phyloP scores from a whole-genome alignment of 192 early-diverging fungal species.

The Physocladia obscura region DNA sequence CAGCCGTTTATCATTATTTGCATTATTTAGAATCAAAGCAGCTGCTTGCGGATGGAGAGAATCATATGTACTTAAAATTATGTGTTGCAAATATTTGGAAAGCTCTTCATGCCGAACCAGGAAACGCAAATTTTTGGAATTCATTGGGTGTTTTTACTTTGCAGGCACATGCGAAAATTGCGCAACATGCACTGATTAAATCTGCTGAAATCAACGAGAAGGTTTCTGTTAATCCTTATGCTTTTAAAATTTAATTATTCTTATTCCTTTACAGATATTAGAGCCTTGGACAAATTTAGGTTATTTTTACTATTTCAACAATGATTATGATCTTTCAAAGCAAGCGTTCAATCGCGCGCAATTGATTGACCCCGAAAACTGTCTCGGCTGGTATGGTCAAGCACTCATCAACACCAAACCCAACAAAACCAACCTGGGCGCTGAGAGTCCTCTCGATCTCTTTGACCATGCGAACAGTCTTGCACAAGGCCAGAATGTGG shows the following conservation, averaged over 20 bases:
- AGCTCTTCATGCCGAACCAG: conserved; percentile 39
- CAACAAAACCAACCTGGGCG: conserved; percentile 43
- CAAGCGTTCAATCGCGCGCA: conserved; percentile 72
- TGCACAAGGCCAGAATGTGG: conserved; percentile 38
- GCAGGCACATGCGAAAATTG: conserved; percentile 51
- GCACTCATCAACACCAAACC: conserved; percentile 69
- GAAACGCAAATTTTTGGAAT: conserved; percentile 64
- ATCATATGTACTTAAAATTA: conserved; percentile 1
- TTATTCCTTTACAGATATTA: too few relatives aligned
- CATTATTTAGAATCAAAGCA: background rate
- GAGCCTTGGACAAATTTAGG: conserved; percentile 83
- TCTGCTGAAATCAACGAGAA: conserved; percentile 68
- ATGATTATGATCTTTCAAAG: conserved; percentile 74
- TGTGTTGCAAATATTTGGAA: conserved; percentile 14
- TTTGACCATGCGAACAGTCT: conserved; percentile 80
- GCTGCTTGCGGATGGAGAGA: background rate
- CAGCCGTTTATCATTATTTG: conserved; percentile 33
- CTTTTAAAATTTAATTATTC: conserved; percentile 1
- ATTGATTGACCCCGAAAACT: conserved; percentile 75
- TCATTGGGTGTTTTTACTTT: conserved; percentile 66
- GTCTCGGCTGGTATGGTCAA: conserved; percentile 82
- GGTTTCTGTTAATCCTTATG: conserved; percentile 37
- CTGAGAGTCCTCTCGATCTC: conserved; percentile 45
- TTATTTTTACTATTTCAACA: conserved; percentile 68
- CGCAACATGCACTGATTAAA: conserved; percentile 84